Evolutionary conservation across 2,329 filamentous ascomycete genomes (phyloP).

Genomic region (Xylariomycetidae sp.): DNA sequence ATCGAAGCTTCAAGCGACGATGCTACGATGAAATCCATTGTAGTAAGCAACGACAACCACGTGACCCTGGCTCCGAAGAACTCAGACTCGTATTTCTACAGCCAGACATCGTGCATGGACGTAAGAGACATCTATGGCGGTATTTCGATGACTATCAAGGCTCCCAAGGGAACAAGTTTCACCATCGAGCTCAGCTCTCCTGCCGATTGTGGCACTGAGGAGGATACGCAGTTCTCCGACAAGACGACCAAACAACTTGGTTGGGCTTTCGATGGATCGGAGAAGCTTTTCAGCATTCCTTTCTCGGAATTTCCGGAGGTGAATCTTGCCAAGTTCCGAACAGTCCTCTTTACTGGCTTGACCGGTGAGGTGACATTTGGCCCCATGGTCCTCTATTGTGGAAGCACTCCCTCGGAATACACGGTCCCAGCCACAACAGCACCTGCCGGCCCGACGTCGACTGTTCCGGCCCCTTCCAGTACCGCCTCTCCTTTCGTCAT

Average conservation of each 20-base stretch:
- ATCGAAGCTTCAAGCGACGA: constrained; percentile 50
- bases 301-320: constrained; percentile 46
- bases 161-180: constrained; percentile 44
- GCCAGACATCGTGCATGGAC: constrained; percentile 48
- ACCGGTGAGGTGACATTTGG: constrained; percentile 44
- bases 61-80: constrained; percentile 45
- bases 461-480: constrained; percentile 43
- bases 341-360: constrained; percentile 44
- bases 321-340: constrained; percentile 45
- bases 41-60: constrained; percentile 43
- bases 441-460: constrained; percentile 37
- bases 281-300: constrained; percentile 52
- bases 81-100: constrained; percentile 51
- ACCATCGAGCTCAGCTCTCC: constrained; percentile 45
- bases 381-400: constrained; percentile 54
- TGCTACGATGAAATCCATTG: constrained; percentile 48
- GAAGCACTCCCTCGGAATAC: constrained; percentile 42
- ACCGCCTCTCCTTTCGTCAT: constrained; percentile 48
- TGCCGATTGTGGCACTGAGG: constrained; percentile 34
- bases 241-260: constrained; percentile 44
- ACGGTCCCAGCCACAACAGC: constrained; percentile 33
- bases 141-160: constrained; percentile 49
- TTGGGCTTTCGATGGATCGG: constrained; percentile 55
- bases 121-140: constrained; percentile 47
- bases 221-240: constrained; percentile 27